Conservation (phyloP, 257 asterid genomes). For the Ehretia macrophylla region DNA sequence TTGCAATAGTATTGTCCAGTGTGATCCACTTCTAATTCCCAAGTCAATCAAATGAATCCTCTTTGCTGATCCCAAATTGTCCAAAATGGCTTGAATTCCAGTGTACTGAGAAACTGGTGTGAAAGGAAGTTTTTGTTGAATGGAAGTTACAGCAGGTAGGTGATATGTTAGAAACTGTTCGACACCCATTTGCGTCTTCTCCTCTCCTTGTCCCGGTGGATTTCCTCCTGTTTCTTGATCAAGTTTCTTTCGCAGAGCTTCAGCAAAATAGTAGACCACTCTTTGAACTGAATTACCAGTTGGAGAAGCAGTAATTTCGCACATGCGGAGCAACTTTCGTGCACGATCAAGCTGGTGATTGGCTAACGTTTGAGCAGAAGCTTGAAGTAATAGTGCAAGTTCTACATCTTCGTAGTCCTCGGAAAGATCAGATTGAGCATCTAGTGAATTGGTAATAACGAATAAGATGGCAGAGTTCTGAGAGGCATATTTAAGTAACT, state of each 20-base stretch:
- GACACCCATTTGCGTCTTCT: neutral
- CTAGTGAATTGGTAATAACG: neutral
- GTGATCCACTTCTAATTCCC: slow-evolving; percentile 39
- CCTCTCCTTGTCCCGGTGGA: neutral
- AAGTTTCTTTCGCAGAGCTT: slow-evolving; percentile 28
- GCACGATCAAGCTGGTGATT: slow-evolving; percentile 30
- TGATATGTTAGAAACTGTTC: slow-evolving; percentile 1
- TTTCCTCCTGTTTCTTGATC: slow-evolving; percentile 21
- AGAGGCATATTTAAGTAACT: slow-evolving; percentile 1
- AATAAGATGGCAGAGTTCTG: neutral
- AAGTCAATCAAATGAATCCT: slow-evolving; percentile 46
- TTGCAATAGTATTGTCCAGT: slow-evolving; percentile 51
- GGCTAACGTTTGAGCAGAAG: slow-evolving; percentile 44
- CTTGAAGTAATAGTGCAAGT: slow-evolving; percentile 41
- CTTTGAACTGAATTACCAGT: slow-evolving; percentile 33
- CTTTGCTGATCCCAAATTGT: slow-evolving; percentile 22
- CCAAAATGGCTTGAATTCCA: slow-evolving; percentile 40
- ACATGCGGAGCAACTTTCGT: slow-evolving; percentile 17
- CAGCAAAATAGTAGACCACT: slow-evolving; percentile 28
- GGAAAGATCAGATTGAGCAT: slow-evolving; percentile 10
- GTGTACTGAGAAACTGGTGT: slow-evolving; percentile 37
- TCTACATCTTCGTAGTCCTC: slow-evolving; percentile 31
- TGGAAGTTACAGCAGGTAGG: slow-evolving; percentile 12
- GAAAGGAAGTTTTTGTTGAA: slow-evolving; percentile 42
- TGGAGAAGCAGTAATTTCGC: slow-evolving; percentile 20